A percentile compares a stretch with the other conserved stretches of the same genome.
Conservation (phyloP, 176 grass and related monocot genomes). For the Bonia amplexicaulis region DNA sequence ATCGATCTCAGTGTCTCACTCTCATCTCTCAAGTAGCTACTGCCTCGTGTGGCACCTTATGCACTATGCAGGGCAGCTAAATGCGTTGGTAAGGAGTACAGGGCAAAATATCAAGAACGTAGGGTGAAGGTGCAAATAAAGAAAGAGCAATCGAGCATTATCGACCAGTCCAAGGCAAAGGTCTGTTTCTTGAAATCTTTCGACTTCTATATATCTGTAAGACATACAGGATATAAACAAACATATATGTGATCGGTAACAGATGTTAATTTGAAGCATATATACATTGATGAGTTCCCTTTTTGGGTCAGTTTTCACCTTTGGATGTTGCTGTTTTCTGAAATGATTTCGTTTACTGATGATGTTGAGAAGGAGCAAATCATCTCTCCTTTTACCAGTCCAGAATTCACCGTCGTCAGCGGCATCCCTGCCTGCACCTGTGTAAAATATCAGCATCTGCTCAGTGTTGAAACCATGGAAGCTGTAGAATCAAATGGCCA, state of each 20-base stretch:
- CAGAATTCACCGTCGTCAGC: neutral
- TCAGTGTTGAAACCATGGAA: neutral
- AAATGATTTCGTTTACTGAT: neutral
- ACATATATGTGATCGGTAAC: neutral
- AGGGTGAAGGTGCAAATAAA: neutral
- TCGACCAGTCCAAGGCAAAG: neutral
- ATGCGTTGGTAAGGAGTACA: neutral
- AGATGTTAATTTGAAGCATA: neutral
- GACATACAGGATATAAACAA: neutral
- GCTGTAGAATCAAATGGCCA: conserved; percentile 4
- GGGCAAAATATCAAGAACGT: neutral
- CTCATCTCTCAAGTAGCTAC: neutral
- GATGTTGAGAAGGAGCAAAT: neutral
- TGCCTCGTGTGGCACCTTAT: neutral
- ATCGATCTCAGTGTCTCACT: no score
- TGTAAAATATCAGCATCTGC: no score
- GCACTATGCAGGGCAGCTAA: neutral
- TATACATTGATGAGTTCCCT: neutral
- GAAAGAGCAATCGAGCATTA: neutral
- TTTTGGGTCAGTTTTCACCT: neutral
- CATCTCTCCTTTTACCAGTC: neutral
- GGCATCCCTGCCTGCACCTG: no score
- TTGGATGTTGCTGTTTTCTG: neutral
- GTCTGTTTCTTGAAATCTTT: neutral
- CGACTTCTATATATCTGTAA: neutral